Evolutionary conservation across 768 basidiomycete genomes (phyloP).

Genomic region (Kwoniella pini): DNA sequence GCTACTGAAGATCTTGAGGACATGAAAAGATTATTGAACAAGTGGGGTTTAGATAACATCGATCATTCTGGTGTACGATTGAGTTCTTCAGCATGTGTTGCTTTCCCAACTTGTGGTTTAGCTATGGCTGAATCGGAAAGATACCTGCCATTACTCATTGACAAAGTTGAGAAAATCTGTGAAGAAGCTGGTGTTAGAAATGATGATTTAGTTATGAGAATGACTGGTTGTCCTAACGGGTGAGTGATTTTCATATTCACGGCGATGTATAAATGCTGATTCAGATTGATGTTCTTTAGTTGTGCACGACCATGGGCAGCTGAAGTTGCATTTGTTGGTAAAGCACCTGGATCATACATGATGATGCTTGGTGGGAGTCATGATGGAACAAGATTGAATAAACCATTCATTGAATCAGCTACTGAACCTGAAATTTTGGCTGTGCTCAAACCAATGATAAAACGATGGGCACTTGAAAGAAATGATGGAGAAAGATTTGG

Average conservation of each 20-base stretch:
- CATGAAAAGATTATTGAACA: constrained; percentile 75
- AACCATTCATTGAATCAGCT: constrained; percentile 78
- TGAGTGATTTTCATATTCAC: too few species aligned
- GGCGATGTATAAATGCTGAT: too few species aligned
- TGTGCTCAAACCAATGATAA: constrained; percentile 91
- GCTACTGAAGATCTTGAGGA: constrained; percentile 67
- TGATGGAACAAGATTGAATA: constrained; percentile 90
- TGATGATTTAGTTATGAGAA: constrained; percentile 96
- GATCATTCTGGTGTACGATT: constrained; percentile 74
- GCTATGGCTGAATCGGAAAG: constrained; percentile 79
- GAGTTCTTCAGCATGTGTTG: constrained; percentile 92
- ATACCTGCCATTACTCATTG: constrained; percentile 86
- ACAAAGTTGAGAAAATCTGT: constrained; percentile 92
- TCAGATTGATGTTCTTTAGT: constrained; percentile 48
- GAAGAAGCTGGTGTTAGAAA: constrained; percentile 90
- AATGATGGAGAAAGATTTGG: constrained; percentile 88
- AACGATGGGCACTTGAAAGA: constrained; percentile 83
- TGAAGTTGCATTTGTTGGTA: constrained; percentile 94
- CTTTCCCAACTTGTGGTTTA: constrained; percentile 87
- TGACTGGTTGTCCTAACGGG: constrained; percentile 79
- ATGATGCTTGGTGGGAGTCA: constrained; percentile 98
- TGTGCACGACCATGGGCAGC: constrained; percentile 88
- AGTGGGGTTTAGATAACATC: constrained; percentile 89
- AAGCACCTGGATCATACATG: constrained; percentile 85
- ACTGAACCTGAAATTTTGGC: constrained; percentile 88